Conservation (phyloP, 2,329 filamentous ascomycete species). For the Paecilomyces sp. region DNA sequence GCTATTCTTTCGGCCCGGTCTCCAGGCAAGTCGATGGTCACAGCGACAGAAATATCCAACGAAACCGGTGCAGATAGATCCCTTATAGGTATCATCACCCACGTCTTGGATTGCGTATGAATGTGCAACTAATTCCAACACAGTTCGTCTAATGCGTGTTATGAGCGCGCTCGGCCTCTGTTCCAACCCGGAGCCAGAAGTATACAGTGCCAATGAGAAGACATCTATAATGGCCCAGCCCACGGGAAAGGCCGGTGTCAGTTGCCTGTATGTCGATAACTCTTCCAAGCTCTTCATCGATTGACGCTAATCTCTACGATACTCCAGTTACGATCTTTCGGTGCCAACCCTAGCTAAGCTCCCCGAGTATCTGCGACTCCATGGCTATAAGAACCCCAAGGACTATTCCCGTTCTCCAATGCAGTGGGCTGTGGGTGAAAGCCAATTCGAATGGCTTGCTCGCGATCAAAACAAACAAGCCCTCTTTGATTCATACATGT, state of each 20-base stretch:
- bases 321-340: conserved; percentile 19
- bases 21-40: conserved; percentile 12
- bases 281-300: not conserved
- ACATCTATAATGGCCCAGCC: conserved; percentile 17
- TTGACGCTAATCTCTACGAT: not conserved
- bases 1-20: conserved; percentile 14
- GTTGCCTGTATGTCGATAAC: conserved; percentile 18
- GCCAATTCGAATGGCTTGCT: conserved; percentile 27
- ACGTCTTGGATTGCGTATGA: not conserved
- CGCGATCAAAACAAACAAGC: conserved; percentile 16
- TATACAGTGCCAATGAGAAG: conserved; percentile 20
- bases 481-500: conserved; percentile 27
- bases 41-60: conserved; percentile 18
- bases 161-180: conserved; percentile 21
- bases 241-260: conserved; percentile 21
- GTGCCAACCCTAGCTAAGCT: conserved; percentile 23
- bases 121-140: not conserved
- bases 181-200: conserved; percentile 10
- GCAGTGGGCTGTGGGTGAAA: conserved; percentile 24
- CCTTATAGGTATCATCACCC: conserved; percentile 18
- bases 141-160: conserved; percentile 25
- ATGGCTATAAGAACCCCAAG: conserved; percentile 18
- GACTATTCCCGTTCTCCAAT: conserved; percentile 23
- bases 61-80: conserved; percentile 20
- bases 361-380: conserved; percentile 20